Conservation (phyloP, 345 rosid species). For the Hibiscus mutabilis region DNA sequence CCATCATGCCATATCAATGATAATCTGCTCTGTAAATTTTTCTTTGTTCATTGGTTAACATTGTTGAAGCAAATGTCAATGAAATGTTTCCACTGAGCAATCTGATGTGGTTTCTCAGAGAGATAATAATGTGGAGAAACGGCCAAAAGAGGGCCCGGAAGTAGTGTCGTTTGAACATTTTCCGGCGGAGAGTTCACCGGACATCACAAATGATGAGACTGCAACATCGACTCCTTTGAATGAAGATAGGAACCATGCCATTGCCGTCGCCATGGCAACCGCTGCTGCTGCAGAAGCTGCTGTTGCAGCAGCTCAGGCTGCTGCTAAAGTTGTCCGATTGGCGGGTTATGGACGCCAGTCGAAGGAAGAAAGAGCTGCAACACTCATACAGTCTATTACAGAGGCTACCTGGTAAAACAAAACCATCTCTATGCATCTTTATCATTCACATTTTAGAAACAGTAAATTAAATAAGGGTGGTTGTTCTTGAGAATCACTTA, state of each 20-base stretch:
- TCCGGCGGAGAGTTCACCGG: conserved; percentile 79
- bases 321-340: conserved; percentile 80
- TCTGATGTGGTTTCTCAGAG: conserved; percentile 22
- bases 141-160: conserved; percentile 66
- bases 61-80: background rate
- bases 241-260: conserved; percentile 68
- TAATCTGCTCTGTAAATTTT: background rate
- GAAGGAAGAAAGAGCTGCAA: conserved; percentile 84
- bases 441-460: background rate
- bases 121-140: conserved; percentile 34
- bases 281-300: conserved; percentile 98
- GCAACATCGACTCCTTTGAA: conserved; percentile 37
- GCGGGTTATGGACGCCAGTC: conserved; percentile 80
- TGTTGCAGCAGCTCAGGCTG: conserved; percentile 90
- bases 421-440: background rate
- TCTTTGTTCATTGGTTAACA: background rate
- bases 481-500: background rate
- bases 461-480: background rate
- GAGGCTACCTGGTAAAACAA: conserved; percentile 71
- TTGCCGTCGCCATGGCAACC: conserved; percentile 85
- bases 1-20: conserved; percentile 18
- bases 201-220: conserved; percentile 57
- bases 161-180: conserved; percentile 82
- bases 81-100: background rate
- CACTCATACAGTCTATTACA: conserved; percentile 71